These are phyloP conservation scores for Silene coronaria DNA, from an alignment of 179 eudicot species.

Conservation along the genomic window DNA sequence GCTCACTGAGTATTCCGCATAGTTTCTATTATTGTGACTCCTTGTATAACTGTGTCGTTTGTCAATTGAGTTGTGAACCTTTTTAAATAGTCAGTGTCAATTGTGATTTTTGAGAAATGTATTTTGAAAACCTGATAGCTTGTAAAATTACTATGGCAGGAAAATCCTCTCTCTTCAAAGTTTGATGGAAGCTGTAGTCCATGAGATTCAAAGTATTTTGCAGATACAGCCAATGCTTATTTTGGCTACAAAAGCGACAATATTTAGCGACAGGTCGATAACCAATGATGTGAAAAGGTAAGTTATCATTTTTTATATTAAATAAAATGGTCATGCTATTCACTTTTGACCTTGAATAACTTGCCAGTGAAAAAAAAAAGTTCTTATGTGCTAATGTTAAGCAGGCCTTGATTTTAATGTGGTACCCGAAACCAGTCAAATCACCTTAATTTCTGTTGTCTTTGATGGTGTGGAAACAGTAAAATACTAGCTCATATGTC, in stretches of 20 bases:
- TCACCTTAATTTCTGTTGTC: background rate
- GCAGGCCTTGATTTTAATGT: background rate
- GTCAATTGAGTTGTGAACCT: background rate
- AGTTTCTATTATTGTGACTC: background rate
- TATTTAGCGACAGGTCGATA: slow-evolving; percentile 37
- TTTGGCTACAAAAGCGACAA: slow-evolving; percentile 64
- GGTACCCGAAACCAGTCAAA: slow-evolving; percentile 1
- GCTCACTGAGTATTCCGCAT: background rate
- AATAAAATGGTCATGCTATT: background rate
- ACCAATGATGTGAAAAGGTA: slow-evolving; percentile 45
- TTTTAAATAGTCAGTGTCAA: background rate
- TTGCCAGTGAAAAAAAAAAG: too few species aligned
- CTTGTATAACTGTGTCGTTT: background rate
- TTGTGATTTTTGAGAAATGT: background rate
- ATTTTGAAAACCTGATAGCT: background rate
- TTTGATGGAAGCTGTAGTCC: slow-evolving; percentile 61
- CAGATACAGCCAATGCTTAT: slow-evolving; percentile 73
- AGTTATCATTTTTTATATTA: background rate
- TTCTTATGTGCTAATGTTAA: background rate
- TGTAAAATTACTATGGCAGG: slow-evolving; percentile 32
- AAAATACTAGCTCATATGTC: background rate
- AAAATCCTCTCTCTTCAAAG: slow-evolving; percentile 70
- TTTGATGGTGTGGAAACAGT: background rate
- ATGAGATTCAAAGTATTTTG: slow-evolving; percentile 54
- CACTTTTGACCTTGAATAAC: slow-evolving; percentile 1